phyloP scores from a whole-genome alignment of 352 stramenopile genomes.

The Pythium coloratum region DNA sequence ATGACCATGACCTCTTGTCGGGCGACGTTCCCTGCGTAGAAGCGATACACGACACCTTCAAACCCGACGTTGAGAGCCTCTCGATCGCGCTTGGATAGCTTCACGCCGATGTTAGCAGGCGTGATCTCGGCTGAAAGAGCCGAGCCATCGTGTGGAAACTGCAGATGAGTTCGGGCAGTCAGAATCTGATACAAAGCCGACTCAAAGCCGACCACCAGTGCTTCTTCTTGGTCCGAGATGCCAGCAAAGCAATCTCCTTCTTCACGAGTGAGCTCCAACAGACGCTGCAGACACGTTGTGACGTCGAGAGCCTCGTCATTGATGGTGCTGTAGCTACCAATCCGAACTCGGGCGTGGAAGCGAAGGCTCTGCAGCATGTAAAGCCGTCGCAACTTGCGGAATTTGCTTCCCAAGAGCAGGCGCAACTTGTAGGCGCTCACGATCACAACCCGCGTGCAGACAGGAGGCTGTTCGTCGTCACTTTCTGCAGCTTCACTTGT shows the following conservation, averaged over 20 bases:
- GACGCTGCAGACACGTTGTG: slow-evolving; percentile 26
- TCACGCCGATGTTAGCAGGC: slow-evolving; percentile 60
- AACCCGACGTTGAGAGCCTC: slow-evolving; percentile 53
- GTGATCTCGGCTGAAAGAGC: slow-evolving; percentile 23
- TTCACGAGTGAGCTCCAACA: slow-evolving; percentile 32
- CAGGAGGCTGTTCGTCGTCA: background rate
- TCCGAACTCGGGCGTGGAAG: slow-evolving; percentile 69
- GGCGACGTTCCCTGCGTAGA: slow-evolving; percentile 52
- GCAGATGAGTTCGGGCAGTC: slow-evolving; percentile 46
- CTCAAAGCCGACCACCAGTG: slow-evolving; percentile 26
- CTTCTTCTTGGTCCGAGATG: slow-evolving; percentile 33
- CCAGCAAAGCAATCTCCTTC: slow-evolving; percentile 5
- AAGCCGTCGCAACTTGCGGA: slow-evolving; percentile 26
- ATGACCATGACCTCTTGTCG: slow-evolving; percentile 77
- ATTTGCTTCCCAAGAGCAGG: slow-evolving; percentile 37
- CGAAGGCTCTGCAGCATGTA: slow-evolving; percentile 36
- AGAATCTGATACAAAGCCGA: slow-evolving; percentile 65
- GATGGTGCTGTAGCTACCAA: slow-evolving; percentile 78
- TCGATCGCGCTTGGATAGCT: slow-evolving; percentile 59
- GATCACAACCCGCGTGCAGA: slow-evolving; percentile 36
- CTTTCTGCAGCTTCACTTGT: background rate
- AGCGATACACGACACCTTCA: slow-evolving; percentile 76
- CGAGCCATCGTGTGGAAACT: slow-evolving; percentile 35
- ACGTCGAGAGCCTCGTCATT: slow-evolving; percentile 49
- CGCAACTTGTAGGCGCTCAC: slow-evolving; percentile 68